Percentiles rank a stretch among this genome's conserved stretches.
These are phyloP conservation scores for Fomitopsis palustris DNA, from an alignment of 1,284 basidiomycete species.

Conservation along the genomic window DNA sequence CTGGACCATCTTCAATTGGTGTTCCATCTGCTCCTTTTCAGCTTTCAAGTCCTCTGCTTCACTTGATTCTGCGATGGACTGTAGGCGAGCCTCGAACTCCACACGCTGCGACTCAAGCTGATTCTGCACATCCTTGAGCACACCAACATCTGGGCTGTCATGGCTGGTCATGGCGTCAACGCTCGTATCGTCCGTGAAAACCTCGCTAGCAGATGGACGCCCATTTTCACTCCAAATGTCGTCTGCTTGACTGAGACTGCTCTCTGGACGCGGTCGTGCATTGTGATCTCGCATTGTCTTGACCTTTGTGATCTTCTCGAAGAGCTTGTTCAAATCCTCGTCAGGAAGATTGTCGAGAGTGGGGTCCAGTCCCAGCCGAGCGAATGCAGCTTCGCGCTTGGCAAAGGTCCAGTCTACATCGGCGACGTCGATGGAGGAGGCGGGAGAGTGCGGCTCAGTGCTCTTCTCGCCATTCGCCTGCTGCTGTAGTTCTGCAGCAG, in stretches of 20 bases:
- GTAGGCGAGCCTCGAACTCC: slow-evolving; percentile 60
- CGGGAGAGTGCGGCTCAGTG: slow-evolving; percentile 78
- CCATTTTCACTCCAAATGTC: slow-evolving; percentile 83
- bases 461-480: slow-evolving; percentile 38
- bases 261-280: slow-evolving; percentile 73
- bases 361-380: slow-evolving; percentile 80
- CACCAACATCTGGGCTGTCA: slow-evolving; percentile 66
- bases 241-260: slow-evolving; percentile 80
- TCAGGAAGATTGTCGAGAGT: slow-evolving; percentile 88
- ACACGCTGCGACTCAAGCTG: slow-evolving; percentile 51
- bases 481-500: slow-evolving; percentile 60
- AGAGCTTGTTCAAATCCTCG: slow-evolving; percentile 90
- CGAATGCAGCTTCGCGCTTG: slow-evolving; percentile 86
- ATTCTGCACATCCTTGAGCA: slow-evolving; percentile 65
- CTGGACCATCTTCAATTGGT: slow-evolving; percentile 78
- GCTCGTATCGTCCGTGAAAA: slow-evolving; percentile 82
- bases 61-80: slow-evolving; percentile 69
- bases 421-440: slow-evolving; percentile 61
- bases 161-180: slow-evolving; percentile 64
- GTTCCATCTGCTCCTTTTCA: slow-evolving; percentile 90
- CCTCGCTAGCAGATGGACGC: slow-evolving; percentile 68
- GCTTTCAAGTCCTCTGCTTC: slow-evolving; percentile 81
- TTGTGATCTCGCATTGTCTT: slow-evolving; percentile 83
- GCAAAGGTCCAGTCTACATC: slow-evolving; percentile 95
- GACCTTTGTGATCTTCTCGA: slow-evolving; percentile 89